Conservation (phyloP, 1,139 yeast species). For the Hemisphaericaspora subhashii region DNA sequence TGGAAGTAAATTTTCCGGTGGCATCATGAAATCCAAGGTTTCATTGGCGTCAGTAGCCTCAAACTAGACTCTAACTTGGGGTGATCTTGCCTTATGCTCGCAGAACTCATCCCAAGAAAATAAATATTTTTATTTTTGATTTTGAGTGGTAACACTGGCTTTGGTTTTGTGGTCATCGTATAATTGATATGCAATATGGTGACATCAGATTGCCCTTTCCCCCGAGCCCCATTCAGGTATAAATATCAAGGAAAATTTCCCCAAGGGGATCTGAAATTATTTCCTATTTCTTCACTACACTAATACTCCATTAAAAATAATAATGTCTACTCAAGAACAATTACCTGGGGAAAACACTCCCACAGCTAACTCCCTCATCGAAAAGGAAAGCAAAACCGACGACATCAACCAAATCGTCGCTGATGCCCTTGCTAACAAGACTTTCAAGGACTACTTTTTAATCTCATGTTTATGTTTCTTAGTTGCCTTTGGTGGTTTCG, state of each 20-base stretch:
- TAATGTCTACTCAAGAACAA: conserved; percentile 5
- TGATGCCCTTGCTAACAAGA: conserved; percentile 18
- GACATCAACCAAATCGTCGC: conserved; percentile 13
- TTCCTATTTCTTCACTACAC: background rate
- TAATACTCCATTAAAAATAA: background rate
- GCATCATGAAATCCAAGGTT: background rate
- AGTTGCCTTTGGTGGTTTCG: conserved; percentile 61
- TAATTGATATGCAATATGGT: background rate
- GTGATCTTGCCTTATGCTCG: background rate
- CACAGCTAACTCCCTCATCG: conserved; percentile 11
- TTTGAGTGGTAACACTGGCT: background rate
- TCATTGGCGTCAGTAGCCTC: background rate
- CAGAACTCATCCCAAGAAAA: background rate
- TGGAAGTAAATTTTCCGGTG: background rate
- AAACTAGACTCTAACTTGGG: background rate
- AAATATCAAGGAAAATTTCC: background rate
- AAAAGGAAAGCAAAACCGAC: conserved; percentile 8
- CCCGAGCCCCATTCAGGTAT: background rate
- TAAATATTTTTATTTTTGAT: too few relatives aligned
- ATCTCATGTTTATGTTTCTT: conserved; percentile 39
- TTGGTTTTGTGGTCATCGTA: too few relatives aligned
- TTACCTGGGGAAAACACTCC: conserved; percentile 11
- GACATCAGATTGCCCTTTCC: background rate
- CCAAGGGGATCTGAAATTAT: background rate
- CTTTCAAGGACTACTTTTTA: conserved; percentile 29